Conservation (phyloP, 495 filamentous ascomycete genomes). For the Penicillium roqueforti region DNA sequence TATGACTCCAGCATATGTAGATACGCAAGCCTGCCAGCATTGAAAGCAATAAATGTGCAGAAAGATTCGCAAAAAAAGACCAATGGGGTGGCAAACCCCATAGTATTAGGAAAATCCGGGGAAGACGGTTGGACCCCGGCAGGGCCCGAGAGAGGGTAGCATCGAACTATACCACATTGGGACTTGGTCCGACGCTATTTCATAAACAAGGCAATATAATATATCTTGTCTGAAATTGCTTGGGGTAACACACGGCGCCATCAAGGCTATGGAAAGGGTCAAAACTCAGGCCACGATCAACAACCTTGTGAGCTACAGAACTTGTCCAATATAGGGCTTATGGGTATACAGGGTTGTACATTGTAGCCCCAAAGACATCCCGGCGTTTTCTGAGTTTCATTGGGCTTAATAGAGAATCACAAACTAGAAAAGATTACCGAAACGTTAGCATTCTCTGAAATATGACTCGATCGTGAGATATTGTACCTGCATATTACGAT, state of each 20-base stretch:
- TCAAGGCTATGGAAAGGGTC: slow-evolving; percentile 2
- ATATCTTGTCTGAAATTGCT: neutral
- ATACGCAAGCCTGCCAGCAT: neutral
- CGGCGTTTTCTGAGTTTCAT: neutral
- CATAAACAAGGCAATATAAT: neutral
- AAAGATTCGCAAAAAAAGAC: neutral
- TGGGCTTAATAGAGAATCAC: neutral
- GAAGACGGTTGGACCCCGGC: slow-evolving; percentile 3
- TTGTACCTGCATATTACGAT: slow-evolving; percentile 7
- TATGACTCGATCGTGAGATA: neutral
- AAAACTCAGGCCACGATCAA: neutral
- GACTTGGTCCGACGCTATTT: slow-evolving; percentile 7
- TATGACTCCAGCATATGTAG: neutral
- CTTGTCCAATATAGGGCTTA: neutral
- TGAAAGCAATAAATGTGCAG: neutral
- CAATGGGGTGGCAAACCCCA: neutral
- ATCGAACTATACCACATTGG: slow-evolving; percentile 12
- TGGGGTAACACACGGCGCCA: slow-evolving; percentile 4
- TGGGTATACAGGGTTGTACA: neutral
- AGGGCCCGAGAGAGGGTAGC: slow-evolving; percentile 8
- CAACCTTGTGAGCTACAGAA: neutral
- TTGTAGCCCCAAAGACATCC: neutral
- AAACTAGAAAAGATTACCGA: neutral
- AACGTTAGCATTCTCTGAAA: neutral
- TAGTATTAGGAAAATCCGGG: slow-evolving; percentile 12